phyloP scores from a whole-genome alignment of 768 basidiomycete genomes.

The Naganishia antarctica region DNA sequence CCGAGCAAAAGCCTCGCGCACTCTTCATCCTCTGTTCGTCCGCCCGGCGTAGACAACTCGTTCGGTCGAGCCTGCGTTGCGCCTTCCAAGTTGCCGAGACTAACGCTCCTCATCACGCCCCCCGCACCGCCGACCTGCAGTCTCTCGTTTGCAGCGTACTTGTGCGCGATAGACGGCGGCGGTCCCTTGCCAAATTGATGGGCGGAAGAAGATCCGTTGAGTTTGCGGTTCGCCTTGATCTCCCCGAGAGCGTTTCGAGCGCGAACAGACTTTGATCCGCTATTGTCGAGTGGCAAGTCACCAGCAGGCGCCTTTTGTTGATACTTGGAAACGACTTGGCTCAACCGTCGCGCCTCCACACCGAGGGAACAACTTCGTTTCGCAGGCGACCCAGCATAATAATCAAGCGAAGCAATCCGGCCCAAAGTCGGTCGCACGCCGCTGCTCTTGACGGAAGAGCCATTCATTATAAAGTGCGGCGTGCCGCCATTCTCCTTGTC shows the following conservation, averaged over 20 bases:
- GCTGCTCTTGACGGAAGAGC: neutral
- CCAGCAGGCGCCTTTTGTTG: neutral
- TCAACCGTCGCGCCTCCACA: conserved; percentile 21
- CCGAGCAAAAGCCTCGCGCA: conserved; percentile 29
- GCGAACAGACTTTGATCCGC: neutral
- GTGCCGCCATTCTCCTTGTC: conserved; percentile 11
- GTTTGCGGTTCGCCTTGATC: conserved; percentile 5
- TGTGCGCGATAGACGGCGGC: neutral
- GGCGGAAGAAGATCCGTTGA: conserved; percentile 1
- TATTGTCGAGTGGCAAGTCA: conserved; percentile 4
- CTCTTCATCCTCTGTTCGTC: conserved; percentile 26
- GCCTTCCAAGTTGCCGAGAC: neutral
- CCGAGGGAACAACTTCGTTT: conserved; percentile 25
- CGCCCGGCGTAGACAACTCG: neutral
- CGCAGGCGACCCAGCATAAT: conserved; percentile 29
- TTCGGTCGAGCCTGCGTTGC: neutral
- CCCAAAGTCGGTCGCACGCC: conserved; percentile 4
- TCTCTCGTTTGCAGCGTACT: neutral
- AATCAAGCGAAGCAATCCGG: conserved; percentile 26
- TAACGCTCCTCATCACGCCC: conserved; percentile 3
- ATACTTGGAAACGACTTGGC: conserved; percentile 18
- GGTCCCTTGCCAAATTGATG: conserved; percentile 1
- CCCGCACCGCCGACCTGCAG: neutral
- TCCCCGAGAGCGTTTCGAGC: conserved; percentile 9
- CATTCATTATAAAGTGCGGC: neutral